phyloP scores from a whole-genome alignment of 352 stramenopile genomes.

The Phytophthora constricta region DNA sequence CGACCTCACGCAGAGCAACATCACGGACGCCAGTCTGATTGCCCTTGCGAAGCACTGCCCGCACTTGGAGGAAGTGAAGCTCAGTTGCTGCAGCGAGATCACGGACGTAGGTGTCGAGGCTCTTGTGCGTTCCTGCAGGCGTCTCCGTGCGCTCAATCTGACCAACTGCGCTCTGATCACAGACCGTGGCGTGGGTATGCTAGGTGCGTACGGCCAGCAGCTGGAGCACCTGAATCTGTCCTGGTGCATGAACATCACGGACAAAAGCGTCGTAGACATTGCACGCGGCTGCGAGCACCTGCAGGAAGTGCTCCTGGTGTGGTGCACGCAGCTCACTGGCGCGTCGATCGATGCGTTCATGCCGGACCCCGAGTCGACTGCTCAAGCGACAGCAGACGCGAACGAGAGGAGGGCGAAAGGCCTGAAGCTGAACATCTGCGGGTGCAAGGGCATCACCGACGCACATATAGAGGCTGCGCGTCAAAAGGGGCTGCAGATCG shows the following conservation, averaged over 20 bases:
- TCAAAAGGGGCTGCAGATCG: conserved; percentile 40
- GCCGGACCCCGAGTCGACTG: conserved; percentile 15
- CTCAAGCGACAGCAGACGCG: conserved; percentile 2
- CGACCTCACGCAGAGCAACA: conserved; percentile 76
- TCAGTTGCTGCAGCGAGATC: conserved; percentile 80
- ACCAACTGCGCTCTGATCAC: conserved; percentile 87
- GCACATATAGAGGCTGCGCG: conserved; percentile 44
- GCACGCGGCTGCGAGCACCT: conserved; percentile 67
- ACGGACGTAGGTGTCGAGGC: conserved; percentile 79
- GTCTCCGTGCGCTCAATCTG: conserved; percentile 66
- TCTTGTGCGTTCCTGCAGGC: conserved; percentile 57
- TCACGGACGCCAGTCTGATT: conserved; percentile 75
- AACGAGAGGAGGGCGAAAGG: conserved; percentile 11
- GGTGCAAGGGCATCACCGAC: conserved; percentile 69
- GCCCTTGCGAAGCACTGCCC: conserved; percentile 70
- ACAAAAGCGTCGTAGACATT: conserved; percentile 80
- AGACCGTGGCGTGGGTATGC: conserved; percentile 67
- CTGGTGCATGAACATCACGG: conserved; percentile 91
- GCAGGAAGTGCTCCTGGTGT: conserved; percentile 74
- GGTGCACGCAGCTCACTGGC: conserved; percentile 87
- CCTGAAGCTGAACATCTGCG: conserved; percentile 64
- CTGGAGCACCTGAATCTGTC: conserved; percentile 79
- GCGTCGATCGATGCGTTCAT: conserved; percentile 67
- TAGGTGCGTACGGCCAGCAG: conserved; percentile 57
- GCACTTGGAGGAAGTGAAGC: conserved; percentile 68